Base-by-base conservation (phyloP, 75 land plant species). In the Picea glauca region DNA sequence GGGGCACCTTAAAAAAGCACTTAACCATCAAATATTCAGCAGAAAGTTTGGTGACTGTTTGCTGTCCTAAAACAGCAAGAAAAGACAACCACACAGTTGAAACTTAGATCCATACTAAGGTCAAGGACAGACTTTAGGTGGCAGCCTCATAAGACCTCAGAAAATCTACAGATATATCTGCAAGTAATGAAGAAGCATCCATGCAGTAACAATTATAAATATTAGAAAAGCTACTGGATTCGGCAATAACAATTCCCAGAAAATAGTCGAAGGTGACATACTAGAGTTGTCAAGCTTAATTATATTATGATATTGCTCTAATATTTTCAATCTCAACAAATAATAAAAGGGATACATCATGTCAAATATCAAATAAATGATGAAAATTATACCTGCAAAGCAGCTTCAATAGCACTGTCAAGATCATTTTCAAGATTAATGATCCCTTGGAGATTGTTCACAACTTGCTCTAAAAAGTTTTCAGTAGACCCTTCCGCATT, bases 321-420 rank as follows among this genome's bases (percentile, higher is more conserved):
- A 64, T 3, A 13, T 17, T 67, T 67, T 35, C 72, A 38, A 38
- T 4, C 1, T 6, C 15, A 17, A 35, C 13, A 67, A 5, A 21
- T 18, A 67, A 15, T 5, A 38, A 35, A 33, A 35, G 6, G 18
- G n/a, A 5, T 5, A 43, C 5, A 43, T 5, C 46, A 43, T 43
- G 46, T 43, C 46, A 43, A 5, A 43, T 43, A 43, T 43, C n/a
- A 67, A 38, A 33, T 60, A 75, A 58, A 65, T 43, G 1, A 60
- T 54, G 13, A 15, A 54, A 32, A 18, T 46, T 18, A 58, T 87
- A 90, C 89, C 86, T 83, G 87, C 30, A 90, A 77, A 43, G 92
- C 81, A 63, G 90, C 84, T 81, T 83, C 81, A 63, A 92, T 81
- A 33, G 85, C 91, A 66, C 65, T 76, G 62, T 85, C 84, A 56